phyloP scores from a whole-genome alignment of 768 basidiomycete genomes.

The Grammothele lineata region DNA sequence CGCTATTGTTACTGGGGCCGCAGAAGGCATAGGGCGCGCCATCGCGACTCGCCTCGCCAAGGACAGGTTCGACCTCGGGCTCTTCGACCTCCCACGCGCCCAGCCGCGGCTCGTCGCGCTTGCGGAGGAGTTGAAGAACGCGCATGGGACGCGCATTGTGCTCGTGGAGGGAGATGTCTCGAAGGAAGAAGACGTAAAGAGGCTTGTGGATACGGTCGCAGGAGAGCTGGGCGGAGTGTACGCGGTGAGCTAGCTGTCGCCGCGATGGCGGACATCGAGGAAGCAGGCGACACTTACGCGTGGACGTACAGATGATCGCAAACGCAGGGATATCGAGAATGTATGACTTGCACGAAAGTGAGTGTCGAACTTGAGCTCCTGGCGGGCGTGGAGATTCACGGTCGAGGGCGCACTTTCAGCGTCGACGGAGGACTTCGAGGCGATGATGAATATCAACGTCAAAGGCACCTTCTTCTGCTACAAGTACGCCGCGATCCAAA shows the following conservation, averaged over 20 bases:
- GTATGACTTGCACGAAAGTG: slow-evolving; percentile 15
- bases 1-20: slow-evolving; percentile 28
- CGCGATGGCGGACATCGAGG: too few species aligned
- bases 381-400: neutral
- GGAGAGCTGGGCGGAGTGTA: slow-evolving; percentile 39
- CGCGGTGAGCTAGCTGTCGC: slow-evolving; percentile 34
- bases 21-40: slow-evolving; percentile 27
- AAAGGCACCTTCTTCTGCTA: slow-evolving; percentile 38
- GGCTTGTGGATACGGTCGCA: slow-evolving; percentile 30
- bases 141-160: slow-evolving; percentile 18
- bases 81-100: slow-evolving; percentile 21
- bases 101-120: slow-evolving; percentile 8
- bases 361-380: neutral
- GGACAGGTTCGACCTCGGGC: slow-evolving; percentile 20
- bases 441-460: slow-evolving; percentile 34
- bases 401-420: neutral
- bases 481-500: slow-evolving; percentile 35
- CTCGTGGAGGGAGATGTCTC: slow-evolving; percentile 38
- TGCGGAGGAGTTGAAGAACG: slow-evolving; percentile 12
- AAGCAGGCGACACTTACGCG: neutral
- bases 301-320: slow-evolving; percentile 27
- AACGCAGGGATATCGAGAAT: slow-evolving; percentile 24
- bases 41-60: slow-evolving; percentile 24
- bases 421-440: slow-evolving; percentile 31
- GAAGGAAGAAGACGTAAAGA: slow-evolving; percentile 36